Percentiles rank a stretch among this genome's conserved stretches.
Conservation (phyloP, 345 rosid genomes). For the Arabidopsis suecica region DNA sequence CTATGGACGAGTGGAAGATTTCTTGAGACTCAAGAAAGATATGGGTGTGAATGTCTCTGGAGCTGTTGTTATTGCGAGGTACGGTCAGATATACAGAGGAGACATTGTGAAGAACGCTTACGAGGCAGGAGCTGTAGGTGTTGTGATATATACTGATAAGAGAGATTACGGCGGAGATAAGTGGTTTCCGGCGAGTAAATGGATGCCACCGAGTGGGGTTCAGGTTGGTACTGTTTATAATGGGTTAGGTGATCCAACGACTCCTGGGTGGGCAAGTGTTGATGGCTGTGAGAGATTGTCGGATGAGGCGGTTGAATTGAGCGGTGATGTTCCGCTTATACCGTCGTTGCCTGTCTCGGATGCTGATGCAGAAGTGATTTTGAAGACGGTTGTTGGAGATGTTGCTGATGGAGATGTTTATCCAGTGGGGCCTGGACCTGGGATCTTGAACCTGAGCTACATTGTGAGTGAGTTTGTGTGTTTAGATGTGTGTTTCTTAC, state of each 20-base stretch:
- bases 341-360: constrained; percentile 82
- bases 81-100: constrained; percentile 76
- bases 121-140: constrained; percentile 74
- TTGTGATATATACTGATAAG: constrained; percentile 65
- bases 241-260: constrained; percentile 73
- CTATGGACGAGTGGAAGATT: constrained; percentile 78
- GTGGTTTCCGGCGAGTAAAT: constrained; percentile 68
- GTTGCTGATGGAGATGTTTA: constrained; percentile 62
- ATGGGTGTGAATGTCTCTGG: constrained; percentile 60
- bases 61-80: constrained; percentile 61
- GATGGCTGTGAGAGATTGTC: constrained; percentile 76
- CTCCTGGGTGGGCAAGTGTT: constrained; percentile 86
- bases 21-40: constrained; percentile 49
- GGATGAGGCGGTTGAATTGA: constrained; percentile 57
- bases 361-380: constrained; percentile 68
- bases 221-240: constrained; percentile 77
- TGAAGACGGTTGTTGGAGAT: constrained; percentile 59
- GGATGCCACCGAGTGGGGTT: constrained; percentile 91
- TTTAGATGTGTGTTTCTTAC: neutral
- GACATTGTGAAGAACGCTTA: constrained; percentile 71
- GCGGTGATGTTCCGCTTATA: constrained; percentile 62
- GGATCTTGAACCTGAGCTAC: constrained; percentile 64
- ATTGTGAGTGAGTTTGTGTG: constrained; percentile 57
- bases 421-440: constrained; percentile 83
- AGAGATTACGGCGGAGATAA: constrained; percentile 60